Conservation (phyloP, 495 filamentous ascomycete genomes). For the Neurospora sp. region DNA sequence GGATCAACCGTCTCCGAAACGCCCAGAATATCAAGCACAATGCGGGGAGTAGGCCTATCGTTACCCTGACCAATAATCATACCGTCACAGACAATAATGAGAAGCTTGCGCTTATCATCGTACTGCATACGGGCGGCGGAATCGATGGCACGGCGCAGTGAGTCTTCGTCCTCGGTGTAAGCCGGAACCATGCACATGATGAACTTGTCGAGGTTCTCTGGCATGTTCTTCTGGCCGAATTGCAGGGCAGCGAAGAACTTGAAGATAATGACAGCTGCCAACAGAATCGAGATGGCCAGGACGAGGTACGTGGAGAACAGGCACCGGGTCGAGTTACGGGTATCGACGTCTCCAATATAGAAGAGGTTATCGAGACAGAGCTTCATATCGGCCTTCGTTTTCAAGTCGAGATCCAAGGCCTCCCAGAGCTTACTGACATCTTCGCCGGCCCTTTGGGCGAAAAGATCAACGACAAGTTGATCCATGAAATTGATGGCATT, state of each 20-base stretch:
- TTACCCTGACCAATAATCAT: constrained; percentile 99
- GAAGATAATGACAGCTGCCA: constrained; percentile 76
- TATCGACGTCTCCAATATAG: constrained; percentile 87
- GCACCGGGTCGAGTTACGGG: constrained; percentile 77
- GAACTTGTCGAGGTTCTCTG: constrained; percentile 96
- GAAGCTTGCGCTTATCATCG: constrained; percentile 94
- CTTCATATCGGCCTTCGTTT: constrained; percentile 56
- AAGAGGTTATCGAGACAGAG: constrained; percentile 91
- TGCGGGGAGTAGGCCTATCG: constrained; percentile 87
- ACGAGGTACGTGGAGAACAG: constrained; percentile 85
- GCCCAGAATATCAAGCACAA: constrained; percentile 94
- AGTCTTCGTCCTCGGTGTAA: constrained; percentile 98
- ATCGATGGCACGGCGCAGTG: constrained; percentile 90
- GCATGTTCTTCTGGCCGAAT: constrained; percentile 80
- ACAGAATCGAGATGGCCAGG: constrained; percentile 75
- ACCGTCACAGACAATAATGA: constrained; percentile 91
- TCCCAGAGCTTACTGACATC: constrained; percentile 84
- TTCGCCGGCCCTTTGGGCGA: constrained; percentile 60
- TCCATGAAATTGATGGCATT: constrained; percentile 78
- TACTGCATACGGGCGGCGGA: constrained; percentile 93
- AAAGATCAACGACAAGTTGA: constrained; percentile 59
- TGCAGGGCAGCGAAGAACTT: constrained; percentile 97
- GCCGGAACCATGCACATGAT: constrained; percentile 95
- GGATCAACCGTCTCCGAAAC: constrained; percentile 90
- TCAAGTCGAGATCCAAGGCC: constrained; percentile 45